Base-by-base conservation (phyloP, 345 rosid genomes). In the Dipteronia dyeriana region DNA sequence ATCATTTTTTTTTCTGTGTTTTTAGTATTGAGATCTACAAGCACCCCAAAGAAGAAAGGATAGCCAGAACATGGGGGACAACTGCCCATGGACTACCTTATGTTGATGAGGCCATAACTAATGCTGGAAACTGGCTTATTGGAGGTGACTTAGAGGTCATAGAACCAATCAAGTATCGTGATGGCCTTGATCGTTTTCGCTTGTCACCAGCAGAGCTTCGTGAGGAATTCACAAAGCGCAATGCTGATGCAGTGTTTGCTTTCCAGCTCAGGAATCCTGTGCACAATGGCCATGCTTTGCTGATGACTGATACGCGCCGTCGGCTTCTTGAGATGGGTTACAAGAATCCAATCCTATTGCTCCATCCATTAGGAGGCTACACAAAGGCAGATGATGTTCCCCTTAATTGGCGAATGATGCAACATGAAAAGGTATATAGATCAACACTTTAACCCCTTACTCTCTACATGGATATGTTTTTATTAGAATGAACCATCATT, bases 351-450 rank as follows among this genome's bases (percentile, higher is more conserved):
- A 78, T 94, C 72, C 98, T 96, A 78, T 77, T 96, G 87, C 99
- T 96, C 73, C 93, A 96, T 86, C 99, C 99, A 3, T 79, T 96
- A 41, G 99, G 99, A 76, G 99, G 99, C 72, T 96, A 83, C 83
- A 96, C 98, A 4, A 96, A 96, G 82, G 98, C 97, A 66, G 98
- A 96, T 83, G 99, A 96, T 86, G 99, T 96, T 85, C 98, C 99
- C 53, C 88, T 96, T 11, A 91, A 91, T 76, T 96, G 98, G 99
- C 86, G 98, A 76, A 96, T 96, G 99, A 92, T 84, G 79, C 99
- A 96, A 75, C 99, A 96, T 69, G 98, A 91, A 84, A 92, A 94
- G 99, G 98, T 94, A 79, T 14, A 53, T 9, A 9, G n/a, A 17
- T 38, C 38, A 10, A 29, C 22, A 17, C 22, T 11, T 64, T 51